Evolutionary conservation across 768 basidiomycete species (phyloP), one percentile per base, ranked within the genome.

Genomic region (Mycena latifolia): DNA sequence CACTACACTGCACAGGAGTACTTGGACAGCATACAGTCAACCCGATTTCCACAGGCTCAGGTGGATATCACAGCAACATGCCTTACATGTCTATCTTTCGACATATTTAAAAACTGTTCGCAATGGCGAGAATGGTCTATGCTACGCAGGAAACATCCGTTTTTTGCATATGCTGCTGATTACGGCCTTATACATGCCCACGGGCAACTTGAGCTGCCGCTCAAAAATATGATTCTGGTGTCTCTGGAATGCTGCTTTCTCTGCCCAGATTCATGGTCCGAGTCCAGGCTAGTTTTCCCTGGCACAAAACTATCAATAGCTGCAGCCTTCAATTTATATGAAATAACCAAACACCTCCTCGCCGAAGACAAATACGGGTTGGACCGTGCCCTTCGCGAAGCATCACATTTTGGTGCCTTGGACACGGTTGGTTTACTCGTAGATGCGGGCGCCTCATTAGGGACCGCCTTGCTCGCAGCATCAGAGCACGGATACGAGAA

Each of bases 1-100:
- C 55, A 56, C 28, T 56, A 56, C 55, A 56, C 55, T 12, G 17
- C 55, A 29, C 55, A 56, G 11, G 6, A 45, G 15, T 56, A 56
- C 27, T 17, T 56, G 6, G 55, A 56, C 25, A 6, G 17, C 11
- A n/a, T 43, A 6, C 55, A 56, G 20, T 0, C 18, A 2, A 31
- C 14, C 18, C 39, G 17, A 20, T 56, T 56, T 45, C 39, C 27
- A 10, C 6, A 25, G 2, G 52, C 52, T 11, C 52, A 54, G 12
- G 35, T 25, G 6, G 7, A 54, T 22, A 54, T 54, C 24, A 22
- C 35, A 5, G 9, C n/a, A 27, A 39, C 52, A 4, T 54, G 52
- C 35, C 20, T 54, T 10, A 39, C 33, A 37, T 54, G 12, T 54
- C 52, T 54, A 24, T 39, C 35, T 14, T 54, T 54, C n/a, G 52